Percentiles rank a stretch among this genome's conserved stretches.
Evolutionary conservation across 805 yeast species (phyloP).

Genomic region (Ogataea philodendri): DNA sequence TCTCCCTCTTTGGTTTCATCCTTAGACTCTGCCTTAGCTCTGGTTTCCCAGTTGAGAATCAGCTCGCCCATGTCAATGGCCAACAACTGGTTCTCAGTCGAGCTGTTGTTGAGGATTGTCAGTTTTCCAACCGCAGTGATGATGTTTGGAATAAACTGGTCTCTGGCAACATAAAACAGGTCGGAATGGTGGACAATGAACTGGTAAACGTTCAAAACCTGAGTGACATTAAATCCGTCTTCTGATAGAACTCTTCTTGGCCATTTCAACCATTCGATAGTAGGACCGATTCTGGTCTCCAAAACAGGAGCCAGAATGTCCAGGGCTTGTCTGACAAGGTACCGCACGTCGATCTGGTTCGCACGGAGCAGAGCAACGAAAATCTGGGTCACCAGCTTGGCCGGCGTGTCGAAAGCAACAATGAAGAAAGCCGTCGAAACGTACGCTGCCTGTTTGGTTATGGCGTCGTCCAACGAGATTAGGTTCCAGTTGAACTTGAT

Average conservation of each 20-base stretch:
- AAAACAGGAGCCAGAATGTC: constrained; percentile 87
- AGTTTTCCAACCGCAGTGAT: constrained; percentile 91
- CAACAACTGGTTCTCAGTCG: constrained; percentile 74
- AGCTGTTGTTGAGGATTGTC: constrained; percentile 72
- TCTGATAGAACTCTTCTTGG: constrained; percentile 90
- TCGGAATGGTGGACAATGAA: constrained; percentile 85
- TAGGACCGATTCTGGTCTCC: constrained; percentile 62
- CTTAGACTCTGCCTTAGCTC: constrained; percentile 36
- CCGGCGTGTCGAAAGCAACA: constrained; percentile 82
- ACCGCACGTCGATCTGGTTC: constrained; percentile 80
- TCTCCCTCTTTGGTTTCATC: constrained; percentile 7
- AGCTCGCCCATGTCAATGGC: constrained; percentile 90
- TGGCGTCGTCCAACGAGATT: constrained; percentile 81
- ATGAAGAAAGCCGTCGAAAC: constrained; percentile 85
- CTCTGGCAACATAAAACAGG: constrained; percentile 80
- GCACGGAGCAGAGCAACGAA: constrained; percentile 87
- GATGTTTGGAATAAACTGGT: constrained; percentile 83
- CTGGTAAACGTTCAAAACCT: constrained; percentile 83
- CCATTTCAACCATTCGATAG: constrained; percentile 84
- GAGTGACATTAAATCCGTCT: constrained; percentile 82
- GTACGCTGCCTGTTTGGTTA: constrained; percentile 90
- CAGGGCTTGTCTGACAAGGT: constrained; percentile 80
- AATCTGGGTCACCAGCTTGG: constrained; percentile 84
- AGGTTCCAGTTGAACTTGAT: constrained; percentile 94
- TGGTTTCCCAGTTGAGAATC: constrained; percentile 80